Evolutionary conservation across 1,284 basidiomycete species (phyloP).

Genomic region (Leccinum subrobustum): DNA sequence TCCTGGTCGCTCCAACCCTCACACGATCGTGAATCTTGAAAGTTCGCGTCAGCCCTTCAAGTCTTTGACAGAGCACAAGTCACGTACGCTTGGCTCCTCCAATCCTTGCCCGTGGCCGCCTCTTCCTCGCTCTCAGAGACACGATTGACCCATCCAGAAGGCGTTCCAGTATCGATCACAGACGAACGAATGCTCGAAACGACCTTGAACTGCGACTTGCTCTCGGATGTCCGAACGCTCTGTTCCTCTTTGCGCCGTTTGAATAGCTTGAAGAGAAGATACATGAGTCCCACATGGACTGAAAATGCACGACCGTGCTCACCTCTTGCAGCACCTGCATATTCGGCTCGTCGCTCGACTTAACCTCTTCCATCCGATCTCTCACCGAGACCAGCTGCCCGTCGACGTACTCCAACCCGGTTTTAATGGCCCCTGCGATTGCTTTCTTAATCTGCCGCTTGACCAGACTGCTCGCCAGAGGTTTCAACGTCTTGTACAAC

Average conservation of each 20-base stretch:
- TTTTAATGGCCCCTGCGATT: slow-evolving; percentile 73
- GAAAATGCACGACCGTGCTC: slow-evolving; percentile 8
- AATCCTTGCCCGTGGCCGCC: slow-evolving; percentile 51
- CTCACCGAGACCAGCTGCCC: slow-evolving; percentile 82
- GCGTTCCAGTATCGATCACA: slow-evolving; percentile 64
- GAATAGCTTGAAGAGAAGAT: slow-evolving; percentile 46
- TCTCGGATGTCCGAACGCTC: slow-evolving; percentile 39
- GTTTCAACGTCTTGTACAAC: slow-evolving; percentile 81
- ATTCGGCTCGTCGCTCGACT: slow-evolving; percentile 48
- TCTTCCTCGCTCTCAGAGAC: slow-evolving; percentile 57
- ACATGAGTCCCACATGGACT: background rate
- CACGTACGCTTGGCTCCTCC: slow-evolving; percentile 66
- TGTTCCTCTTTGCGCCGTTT: slow-evolving; percentile 57
- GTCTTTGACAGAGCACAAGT: background rate
- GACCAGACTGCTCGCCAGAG: slow-evolving; percentile 77
- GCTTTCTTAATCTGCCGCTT: slow-evolving; percentile 92
- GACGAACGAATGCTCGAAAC: slow-evolving; percentile 64
- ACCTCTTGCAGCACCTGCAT: slow-evolving; percentile 69
- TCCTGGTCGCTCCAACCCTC: too few relatives aligned
- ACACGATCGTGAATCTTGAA: too few relatives aligned
- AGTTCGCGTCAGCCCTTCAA: too few relatives aligned
- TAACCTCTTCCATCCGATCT: slow-evolving; percentile 73
- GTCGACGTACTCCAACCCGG: slow-evolving; percentile 83
- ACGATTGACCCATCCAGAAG: slow-evolving; percentile 70
- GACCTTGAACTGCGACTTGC: slow-evolving; percentile 69